A percentile compares a stretch with the other conserved stretches of the same genome.
These are phyloP conservation scores for Zygnema cylindricum DNA, from an alignment of 139 green algal species.

Conservation along the genomic window DNA sequence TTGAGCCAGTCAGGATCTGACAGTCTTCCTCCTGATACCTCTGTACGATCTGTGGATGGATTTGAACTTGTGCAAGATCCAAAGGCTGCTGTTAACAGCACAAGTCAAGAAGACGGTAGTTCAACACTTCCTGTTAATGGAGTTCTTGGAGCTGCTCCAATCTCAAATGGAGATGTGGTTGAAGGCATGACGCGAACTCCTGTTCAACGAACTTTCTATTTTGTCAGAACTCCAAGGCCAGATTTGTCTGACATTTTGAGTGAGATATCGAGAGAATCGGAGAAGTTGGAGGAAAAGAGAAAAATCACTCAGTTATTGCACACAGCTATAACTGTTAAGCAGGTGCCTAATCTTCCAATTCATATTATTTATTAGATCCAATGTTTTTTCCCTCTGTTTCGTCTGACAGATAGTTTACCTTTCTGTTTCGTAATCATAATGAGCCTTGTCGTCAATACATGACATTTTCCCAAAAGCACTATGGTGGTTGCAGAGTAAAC, in stretches of 20 bases:
- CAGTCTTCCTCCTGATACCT: not conserved
- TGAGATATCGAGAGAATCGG: constrained; percentile 28
- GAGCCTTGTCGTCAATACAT: not conserved
- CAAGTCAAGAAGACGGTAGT: not conserved
- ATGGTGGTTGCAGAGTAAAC: constrained; percentile 7
- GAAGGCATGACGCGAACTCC: not conserved
- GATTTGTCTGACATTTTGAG: constrained; percentile 22
- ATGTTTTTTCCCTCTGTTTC: no score
- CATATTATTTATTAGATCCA: no score
- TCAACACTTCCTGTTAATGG: not conserved
- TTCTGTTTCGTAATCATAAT: no score
- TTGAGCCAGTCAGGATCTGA: not conserved
- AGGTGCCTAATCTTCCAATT: no score
- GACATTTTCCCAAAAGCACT: not conserved
- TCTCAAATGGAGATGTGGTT: not conserved
- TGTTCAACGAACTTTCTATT: constrained; percentile 34
- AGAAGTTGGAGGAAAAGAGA: constrained; percentile 30
- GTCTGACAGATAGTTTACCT: no score
- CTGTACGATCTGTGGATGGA: not conserved
- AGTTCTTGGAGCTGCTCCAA: constrained; percentile 3
- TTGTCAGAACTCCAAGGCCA: constrained; percentile 40
- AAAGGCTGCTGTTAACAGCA: not conserved
- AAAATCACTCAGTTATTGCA: constrained; percentile 25
- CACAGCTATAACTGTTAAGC: constrained; percentile 16
- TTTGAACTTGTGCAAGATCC: not conserved